Conservation (phyloP, 768 basidiomycete genomes). For the Trametes villosa region DNA sequence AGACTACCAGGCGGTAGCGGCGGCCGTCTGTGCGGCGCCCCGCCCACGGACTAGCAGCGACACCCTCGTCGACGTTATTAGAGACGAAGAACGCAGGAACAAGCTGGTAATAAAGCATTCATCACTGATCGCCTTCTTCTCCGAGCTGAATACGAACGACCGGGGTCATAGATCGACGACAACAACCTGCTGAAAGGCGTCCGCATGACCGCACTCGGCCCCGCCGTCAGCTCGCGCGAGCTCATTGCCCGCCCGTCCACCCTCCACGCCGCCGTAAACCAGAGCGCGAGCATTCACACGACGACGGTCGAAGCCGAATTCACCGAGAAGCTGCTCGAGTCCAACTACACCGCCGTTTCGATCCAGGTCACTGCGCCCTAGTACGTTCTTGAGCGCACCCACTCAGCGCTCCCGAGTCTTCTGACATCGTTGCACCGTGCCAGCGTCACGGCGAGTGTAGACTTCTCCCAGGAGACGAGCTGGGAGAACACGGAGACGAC, state of each 20-base stretch:
- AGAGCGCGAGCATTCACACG: background rate
- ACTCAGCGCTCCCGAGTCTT: background rate
- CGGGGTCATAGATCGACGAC: background rate
- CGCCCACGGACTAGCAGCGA: background rate
- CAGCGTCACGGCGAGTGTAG: background rate
- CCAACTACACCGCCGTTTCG: background rate
- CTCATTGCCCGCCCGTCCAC: conserved; percentile 3
- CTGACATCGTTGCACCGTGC: background rate
- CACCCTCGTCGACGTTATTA: background rate
- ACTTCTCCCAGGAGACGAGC: background rate
- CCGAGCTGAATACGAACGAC: background rate
- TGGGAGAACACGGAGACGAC: background rate
- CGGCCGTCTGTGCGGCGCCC: background rate
- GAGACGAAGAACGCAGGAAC: background rate
- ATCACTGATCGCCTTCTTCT: background rate
- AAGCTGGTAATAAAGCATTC: background rate
- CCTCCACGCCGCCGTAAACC: background rate
- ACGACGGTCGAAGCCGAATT: conserved; percentile 3
- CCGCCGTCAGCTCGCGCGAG: background rate
- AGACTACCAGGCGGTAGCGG: background rate
- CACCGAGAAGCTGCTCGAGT: background rate
- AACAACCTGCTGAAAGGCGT: conserved; percentile 3
- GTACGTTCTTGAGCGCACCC: no score
- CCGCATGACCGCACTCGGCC: background rate
- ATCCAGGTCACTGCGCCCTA: background rate